Evolutionary conservation across 1,284 basidiomycete species (phyloP), one percentile per base, ranked within the genome.

Genomic region (Sanguinoderma infundibulare): DNA sequence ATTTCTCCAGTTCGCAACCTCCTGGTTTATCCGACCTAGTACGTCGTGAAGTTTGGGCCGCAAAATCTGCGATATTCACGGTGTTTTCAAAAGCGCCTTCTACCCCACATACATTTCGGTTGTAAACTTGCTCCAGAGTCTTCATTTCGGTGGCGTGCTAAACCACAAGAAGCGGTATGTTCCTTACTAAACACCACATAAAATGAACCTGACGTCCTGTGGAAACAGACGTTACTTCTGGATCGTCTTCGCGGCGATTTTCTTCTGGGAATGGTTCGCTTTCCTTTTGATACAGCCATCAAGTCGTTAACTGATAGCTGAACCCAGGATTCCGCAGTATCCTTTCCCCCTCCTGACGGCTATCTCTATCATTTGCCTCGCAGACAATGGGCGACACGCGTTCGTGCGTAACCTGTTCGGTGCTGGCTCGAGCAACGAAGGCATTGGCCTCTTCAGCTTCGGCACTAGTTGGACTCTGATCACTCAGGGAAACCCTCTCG

Each of bases 11-110:
- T 87, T 55, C 78, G 85, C 67, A 74, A 81, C 69, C 78, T 83
- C 38, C 75, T 90, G 10, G 78, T 90, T 1, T 87, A 87, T 71
- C 89, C 89, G 0, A 89, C 89, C 3, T 86, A 87, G 80, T 82
- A 61, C 22, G 78, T 71, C 17, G 7, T 9, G 35, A 30, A 22
- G 0, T 24, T 22, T 26, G 20, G 12, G 9, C 5, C 32, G n/a
- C 22, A n/a, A 17, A 30, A 30, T 2, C 7, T 4, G 10, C 22
- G n/a, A 9, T 38, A 28, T 60, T 14, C 39, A n/a, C 42, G 8
- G 49, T 50, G 3, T 20, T n/a, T 22, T 34, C n/a, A 22, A 15
- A 8, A 81, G 80, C 67, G 86, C 87, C 70, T 76, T 87, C 53
- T 87, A 85, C 61, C 86, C 86, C 0, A 72, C 67, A 0, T 73